Evolutionary conservation across 2,329 filamentous ascomycete genomes (phyloP).

Genomic region (Nemania sp.): DNA sequence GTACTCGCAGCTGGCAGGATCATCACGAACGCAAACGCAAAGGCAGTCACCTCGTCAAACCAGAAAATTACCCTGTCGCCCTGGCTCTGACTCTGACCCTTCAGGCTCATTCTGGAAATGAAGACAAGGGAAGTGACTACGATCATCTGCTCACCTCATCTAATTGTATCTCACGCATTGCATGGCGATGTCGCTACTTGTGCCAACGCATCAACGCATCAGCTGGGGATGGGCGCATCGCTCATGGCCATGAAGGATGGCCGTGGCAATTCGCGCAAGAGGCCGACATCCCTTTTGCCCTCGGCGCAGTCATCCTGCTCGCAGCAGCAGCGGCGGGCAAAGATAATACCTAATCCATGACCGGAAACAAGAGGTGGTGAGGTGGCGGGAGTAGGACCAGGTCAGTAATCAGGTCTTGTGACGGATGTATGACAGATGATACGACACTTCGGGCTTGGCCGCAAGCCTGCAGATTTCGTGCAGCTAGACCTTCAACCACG

Average conservation of each 20-base stretch:
- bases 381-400: slow-evolving; percentile 7
- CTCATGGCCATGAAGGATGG: slow-evolving; percentile 5
- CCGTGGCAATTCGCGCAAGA: slow-evolving; percentile 8
- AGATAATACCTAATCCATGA: not conserved
- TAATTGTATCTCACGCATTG: slow-evolving; percentile 20
- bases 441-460: slow-evolving; percentile 17
- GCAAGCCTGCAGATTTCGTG: slow-evolving; percentile 12
- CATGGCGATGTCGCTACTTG: slow-evolving; percentile 12
- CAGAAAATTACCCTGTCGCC: slow-evolving; percentile 7
- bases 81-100: slow-evolving; percentile 1
- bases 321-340: not conserved
- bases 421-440: slow-evolving; percentile 10
- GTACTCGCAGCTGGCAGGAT: slow-evolving; percentile 6
- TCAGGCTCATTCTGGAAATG: not conserved
- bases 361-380: not conserved
- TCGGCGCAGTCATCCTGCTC: slow-evolving; percentile 2
- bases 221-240: slow-evolving; percentile 5
- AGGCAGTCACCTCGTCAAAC: not conserved
- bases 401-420: slow-evolving; percentile 10
- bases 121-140: slow-evolving; percentile 13
- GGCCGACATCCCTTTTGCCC: not conserved
- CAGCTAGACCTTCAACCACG: slow-evolving; percentile 15
- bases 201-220: slow-evolving; percentile 18
- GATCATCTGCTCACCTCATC: slow-evolving; percentile 21
- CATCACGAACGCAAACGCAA: not conserved